Evolutionary conservation across 192 early-diverging fungal genomes (phyloP).

Genomic region (Linnemannia zychae): DNA sequence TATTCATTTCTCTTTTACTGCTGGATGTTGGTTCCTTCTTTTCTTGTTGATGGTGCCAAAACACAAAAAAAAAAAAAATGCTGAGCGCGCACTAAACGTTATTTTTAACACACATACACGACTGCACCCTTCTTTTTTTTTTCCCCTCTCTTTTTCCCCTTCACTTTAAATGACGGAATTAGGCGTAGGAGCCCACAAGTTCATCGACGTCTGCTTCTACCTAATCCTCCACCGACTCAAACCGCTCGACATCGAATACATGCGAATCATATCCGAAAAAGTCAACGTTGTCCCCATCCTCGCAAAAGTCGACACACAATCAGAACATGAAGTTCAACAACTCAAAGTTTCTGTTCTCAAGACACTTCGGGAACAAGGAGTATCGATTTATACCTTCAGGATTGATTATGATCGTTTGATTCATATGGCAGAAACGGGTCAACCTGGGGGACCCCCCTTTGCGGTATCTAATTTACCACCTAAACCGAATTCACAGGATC

Average conservation of each 20-base stretch:
- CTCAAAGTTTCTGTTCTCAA: conserved; percentile 68
- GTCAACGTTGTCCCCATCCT: conserved; percentile 77
- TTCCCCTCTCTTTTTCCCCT: no score
- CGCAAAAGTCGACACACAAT: conserved; percentile 70
- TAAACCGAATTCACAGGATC: conserved; percentile 17
- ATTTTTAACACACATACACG: neutral
- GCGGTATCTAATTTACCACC: conserved; percentile 54
- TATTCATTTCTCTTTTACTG: neutral
- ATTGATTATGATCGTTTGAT: conserved; percentile 61
- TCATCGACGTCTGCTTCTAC: conserved; percentile 67
- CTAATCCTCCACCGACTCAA: conserved; percentile 70
- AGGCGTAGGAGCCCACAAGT: conserved; percentile 55
- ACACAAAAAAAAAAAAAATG: neutral
- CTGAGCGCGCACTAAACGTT: conserved; percentile 6
- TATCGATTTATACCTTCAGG: conserved; percentile 73
- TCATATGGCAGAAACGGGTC: conserved; percentile 57
- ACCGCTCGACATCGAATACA: conserved; percentile 81
- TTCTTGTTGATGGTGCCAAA: neutral
- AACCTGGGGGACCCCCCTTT: conserved; percentile 68
- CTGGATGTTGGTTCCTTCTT: neutral
- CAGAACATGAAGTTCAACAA: conserved; percentile 61
- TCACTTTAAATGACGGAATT: neutral
- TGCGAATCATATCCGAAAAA: conserved; percentile 68
- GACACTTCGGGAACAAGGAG: conserved; percentile 62
- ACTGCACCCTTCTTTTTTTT: neutral